Base-by-base conservation (phyloP, 768 basidiomycete genomes). In the Russula virescens region DNA sequence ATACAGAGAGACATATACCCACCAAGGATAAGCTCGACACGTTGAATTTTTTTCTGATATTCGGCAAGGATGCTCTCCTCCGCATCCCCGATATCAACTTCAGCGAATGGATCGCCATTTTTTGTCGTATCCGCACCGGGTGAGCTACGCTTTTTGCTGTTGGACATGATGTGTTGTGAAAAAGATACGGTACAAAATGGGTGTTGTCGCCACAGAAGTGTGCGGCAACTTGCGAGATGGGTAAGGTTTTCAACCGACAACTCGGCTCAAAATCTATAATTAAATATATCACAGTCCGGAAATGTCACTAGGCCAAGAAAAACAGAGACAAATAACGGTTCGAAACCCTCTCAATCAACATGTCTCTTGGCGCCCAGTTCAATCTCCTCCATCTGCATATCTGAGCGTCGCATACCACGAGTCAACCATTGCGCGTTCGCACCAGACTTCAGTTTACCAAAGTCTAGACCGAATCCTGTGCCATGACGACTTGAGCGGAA, bases 291-390 rank as follows among this genome's bases (percentile, higher is more conserved):
- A 21, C 35, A 38, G 13, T 14, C 38, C 38, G 13, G 31, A 31
- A 31, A 31, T 31, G 31, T 31, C 38, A 11, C 5, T 11, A 38
- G 38, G 8, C 38, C 5, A 38, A 11, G 10, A 38, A 38, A 38
- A 38, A 38, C 2, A 38, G 13, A 38, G 38, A 14, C 38, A 38
- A 38, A 35, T 35, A n/a, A n/a, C n/a, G 34, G 34, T 23, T 14
- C 54, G 42, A 21, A 18, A 46, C n/a, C 3, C 11, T 14, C 31
- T 76, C 75, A 90, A 70, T 91, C 90, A 28, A 86, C 79, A 64
- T 90, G 81, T 75, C 90, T 91, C 77, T 87, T 91, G 61, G 81
- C 78, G 23, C 89, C 91, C 79, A 93, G 80, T 77, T 94, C 92
- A 45, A 92, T 81, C 73, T 91, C 88, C 66, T 89, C 88, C 58